phyloP scores from a whole-genome alignment of 352 stramenopile genomes.

The Pythium rhizo-oryzae region DNA sequence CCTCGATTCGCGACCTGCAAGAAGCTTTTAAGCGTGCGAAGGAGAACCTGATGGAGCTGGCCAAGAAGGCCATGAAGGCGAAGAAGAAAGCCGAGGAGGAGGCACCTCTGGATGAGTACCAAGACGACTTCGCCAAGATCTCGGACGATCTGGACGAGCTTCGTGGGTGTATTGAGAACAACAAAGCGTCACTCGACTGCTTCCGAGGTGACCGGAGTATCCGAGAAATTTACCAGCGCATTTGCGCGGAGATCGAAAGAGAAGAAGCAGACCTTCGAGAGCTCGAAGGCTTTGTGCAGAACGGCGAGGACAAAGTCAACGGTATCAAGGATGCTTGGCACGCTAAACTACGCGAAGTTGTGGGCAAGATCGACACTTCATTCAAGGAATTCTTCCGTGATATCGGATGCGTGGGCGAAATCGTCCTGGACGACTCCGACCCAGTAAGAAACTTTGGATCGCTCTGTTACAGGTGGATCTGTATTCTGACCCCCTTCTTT shows the following conservation, averaged over 20 bases:
- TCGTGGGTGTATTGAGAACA: slow-evolving; percentile 82
- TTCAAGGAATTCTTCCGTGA: slow-evolving; percentile 88
- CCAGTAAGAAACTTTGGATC: slow-evolving; percentile 33
- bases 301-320: slow-evolving; percentile 68
- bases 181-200: slow-evolving; percentile 75
- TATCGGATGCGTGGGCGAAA: slow-evolving; percentile 86
- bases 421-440: slow-evolving; percentile 77
- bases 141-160: slow-evolving; percentile 82
- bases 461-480: background rate
- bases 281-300: slow-evolving; percentile 64
- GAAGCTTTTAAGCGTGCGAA: slow-evolving; percentile 68
- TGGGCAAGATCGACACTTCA: slow-evolving; percentile 76
- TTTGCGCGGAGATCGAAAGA: slow-evolving; percentile 61
- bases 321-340: slow-evolving; percentile 82
- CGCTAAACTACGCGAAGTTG: slow-evolving; percentile 62
- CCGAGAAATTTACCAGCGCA: slow-evolving; percentile 70
- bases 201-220: slow-evolving; percentile 82
- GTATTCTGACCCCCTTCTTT: background rate
- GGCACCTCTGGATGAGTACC: slow-evolving; percentile 65
- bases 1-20: slow-evolving; percentile 51
- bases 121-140: slow-evolving; percentile 60
- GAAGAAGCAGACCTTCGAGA: slow-evolving; percentile 64
- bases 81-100: slow-evolving; percentile 70
- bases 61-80: slow-evolving; percentile 67
- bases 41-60: slow-evolving; percentile 58